Percentiles rank a stretch among this genome's conserved stretches.
Conservation (phyloP, 2,329 filamentous ascomycete species). For the Saccharata proteae region DNA sequence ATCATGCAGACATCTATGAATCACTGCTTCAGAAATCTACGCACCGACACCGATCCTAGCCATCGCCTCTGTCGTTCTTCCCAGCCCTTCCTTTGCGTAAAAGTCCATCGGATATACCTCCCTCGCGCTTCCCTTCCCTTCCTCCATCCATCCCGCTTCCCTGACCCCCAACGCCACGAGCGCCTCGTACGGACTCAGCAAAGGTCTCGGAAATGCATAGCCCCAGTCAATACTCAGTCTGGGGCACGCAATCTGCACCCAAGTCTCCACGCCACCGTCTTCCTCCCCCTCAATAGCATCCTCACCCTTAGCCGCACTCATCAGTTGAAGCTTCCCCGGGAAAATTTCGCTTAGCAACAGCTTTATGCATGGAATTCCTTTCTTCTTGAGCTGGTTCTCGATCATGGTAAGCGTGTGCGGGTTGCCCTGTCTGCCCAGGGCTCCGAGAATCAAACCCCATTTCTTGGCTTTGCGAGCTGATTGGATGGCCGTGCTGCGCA, state of each 20-base stretch:
- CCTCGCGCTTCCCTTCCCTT: slow-evolving; percentile 20
- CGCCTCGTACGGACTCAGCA: slow-evolving; percentile 91
- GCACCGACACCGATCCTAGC: no score
- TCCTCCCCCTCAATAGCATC: neutral
- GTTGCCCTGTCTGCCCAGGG: slow-evolving; percentile 87
- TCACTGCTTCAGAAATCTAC: no score
- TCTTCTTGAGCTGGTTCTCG: slow-evolving; percentile 58
- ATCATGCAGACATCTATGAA: no score
- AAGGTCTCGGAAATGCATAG: slow-evolving; percentile 79
- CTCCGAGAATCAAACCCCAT: slow-evolving; percentile 92
- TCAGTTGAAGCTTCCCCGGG: slow-evolving; percentile 85
- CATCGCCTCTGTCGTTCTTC: slow-evolving; percentile 49
- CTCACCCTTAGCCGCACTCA: slow-evolving; percentile 33
- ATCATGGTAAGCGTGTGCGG: slow-evolving; percentile 83
- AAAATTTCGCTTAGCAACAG: slow-evolving; percentile 90
- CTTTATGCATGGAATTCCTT: slow-evolving; percentile 71
- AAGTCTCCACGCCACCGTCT: slow-evolving; percentile 72
- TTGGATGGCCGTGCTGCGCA: slow-evolving; percentile 65
- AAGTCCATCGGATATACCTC: slow-evolving; percentile 96
- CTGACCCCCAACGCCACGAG: slow-evolving; percentile 73
- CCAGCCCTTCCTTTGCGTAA: slow-evolving; percentile 83
- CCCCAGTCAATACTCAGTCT: slow-evolving; percentile 97
- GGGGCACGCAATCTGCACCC: slow-evolving; percentile 98
- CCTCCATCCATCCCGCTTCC: slow-evolving; percentile 56
- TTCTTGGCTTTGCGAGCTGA: slow-evolving; percentile 66